Evolutionary conservation across 164 flowering plant species (phyloP).

Genomic region (Nelumbo lutea): DNA sequence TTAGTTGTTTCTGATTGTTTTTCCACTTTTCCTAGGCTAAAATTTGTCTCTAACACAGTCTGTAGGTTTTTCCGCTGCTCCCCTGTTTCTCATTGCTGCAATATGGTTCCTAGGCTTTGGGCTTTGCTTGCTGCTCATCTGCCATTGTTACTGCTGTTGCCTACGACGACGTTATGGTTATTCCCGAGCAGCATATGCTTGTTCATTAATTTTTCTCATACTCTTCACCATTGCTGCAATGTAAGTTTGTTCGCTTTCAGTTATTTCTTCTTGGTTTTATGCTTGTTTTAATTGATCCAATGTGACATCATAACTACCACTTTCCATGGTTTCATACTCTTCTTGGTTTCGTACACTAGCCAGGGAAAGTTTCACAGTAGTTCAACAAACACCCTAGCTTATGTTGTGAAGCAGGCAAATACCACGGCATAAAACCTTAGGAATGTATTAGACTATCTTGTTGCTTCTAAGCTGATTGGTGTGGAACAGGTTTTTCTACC

Average conservation of each 20-base stretch:
- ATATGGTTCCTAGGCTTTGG: slow-evolving; percentile 76
- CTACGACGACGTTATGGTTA: slow-evolving; percentile 55
- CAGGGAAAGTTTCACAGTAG: slow-evolving; percentile 69
- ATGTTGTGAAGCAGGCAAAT: slow-evolving; percentile 65
- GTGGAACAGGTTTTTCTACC: slow-evolving; percentile 46
- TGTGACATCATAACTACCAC: neutral
- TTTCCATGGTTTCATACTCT: slow-evolving; percentile 38
- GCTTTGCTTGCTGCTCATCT: slow-evolving; percentile 36
- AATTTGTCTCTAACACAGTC: slow-evolving; percentile 51
- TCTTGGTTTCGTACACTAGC: slow-evolving; percentile 64
- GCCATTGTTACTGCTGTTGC: slow-evolving; percentile 65
- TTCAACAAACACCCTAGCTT: slow-evolving; percentile 48
- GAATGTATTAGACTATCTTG: slow-evolving; percentile 61
- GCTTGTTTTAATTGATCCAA: neutral
- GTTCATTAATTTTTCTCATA: slow-evolving; percentile 66
- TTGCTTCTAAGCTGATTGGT: slow-evolving; percentile 56
- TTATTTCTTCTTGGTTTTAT: neutral
- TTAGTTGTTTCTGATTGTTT: too few relatives aligned
- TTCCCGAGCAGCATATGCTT: slow-evolving; percentile 64
- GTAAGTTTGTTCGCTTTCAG: slow-evolving; percentile 30
- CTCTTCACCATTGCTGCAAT: slow-evolving; percentile 75
- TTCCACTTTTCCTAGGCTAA: neutral
- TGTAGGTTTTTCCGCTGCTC: slow-evolving; percentile 72
- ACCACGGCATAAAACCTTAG: slow-evolving; percentile 49
- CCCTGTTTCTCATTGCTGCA: slow-evolving; percentile 57